Evolutionary conservation across 2,329 filamentous ascomycete species (phyloP).

Genomic region (Pyrenochaeta sp.): DNA sequence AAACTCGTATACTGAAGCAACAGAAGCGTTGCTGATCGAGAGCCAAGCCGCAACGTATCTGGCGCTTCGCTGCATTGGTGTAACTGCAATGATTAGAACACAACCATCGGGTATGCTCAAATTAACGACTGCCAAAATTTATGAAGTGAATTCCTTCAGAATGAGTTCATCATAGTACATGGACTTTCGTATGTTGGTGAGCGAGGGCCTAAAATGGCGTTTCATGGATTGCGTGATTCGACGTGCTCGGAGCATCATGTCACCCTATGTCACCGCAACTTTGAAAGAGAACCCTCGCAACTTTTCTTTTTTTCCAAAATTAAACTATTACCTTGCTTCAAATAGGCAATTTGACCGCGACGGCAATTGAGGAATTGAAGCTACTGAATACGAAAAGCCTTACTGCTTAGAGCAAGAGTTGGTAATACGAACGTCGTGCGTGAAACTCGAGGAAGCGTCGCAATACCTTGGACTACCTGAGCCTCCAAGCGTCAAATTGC

Average conservation of each 20-base stretch:
- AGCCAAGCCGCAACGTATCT: too few relatives aligned
- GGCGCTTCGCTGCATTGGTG: too few relatives aligned
- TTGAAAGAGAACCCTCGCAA: not conserved
- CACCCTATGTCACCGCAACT: conserved; percentile 18
- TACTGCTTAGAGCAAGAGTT: not conserved
- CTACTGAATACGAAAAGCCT: not conserved
- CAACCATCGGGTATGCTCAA: too few relatives aligned
- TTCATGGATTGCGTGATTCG: conserved; percentile 43
- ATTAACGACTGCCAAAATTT: not conserved
- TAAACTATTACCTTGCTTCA: not conserved
- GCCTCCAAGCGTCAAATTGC: not conserved
- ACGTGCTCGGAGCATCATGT: conserved; percentile 41
- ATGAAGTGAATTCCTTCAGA: not conserved
- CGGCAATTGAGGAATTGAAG: not conserved
- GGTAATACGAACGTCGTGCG: not conserved
- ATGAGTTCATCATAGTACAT: not conserved
- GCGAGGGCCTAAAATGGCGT: conserved; percentile 28
- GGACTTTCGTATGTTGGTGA: conserved; percentile 7
- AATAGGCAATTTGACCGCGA: not conserved
- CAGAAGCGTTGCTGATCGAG: too few relatives aligned
- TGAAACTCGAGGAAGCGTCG: not conserved
- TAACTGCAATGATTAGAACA: too few relatives aligned
- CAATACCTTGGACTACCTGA: not conserved
- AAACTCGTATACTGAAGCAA: too few relatives aligned
- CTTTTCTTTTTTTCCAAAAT: not conserved